Base-by-base conservation (phyloP, 2,329 filamentous ascomycete species). In the Ceratocystis eucalypticola region DNA sequence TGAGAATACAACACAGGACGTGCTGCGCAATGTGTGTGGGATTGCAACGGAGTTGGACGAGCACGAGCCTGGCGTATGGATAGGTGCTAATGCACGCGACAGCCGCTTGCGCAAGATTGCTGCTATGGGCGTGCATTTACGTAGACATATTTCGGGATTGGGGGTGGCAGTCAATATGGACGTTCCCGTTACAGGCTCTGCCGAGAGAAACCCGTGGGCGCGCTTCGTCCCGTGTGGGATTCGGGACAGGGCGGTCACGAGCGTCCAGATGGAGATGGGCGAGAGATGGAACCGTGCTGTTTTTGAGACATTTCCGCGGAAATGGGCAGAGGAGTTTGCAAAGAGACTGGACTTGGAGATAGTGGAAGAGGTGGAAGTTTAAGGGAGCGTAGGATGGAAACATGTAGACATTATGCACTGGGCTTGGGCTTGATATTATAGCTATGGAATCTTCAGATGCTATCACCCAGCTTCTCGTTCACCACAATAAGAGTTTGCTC, bases 221-320 rank as follows among this genome's bases (percentile, higher is more conserved):
- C 81, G 92, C 69, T 96, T 97, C 74, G 86, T 92, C n/a, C 88
- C 91, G 15, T 97, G 93, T 78, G 94, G 94, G 0, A 76, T 97
- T 48, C 85, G 87, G 69, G 92, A 88, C 28, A 89, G 88, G 77
- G 80, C 82, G 68, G 87, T 89, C 65, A 95, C 90, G n/a, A 92
- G 84, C 73, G 80, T 96, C 67, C 78, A 79, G 69, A 79, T 77
- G 48, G 81, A 88, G 74, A 69, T 79, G 63, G 73, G 72, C 1
- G 46, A 48, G 68, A 55, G 33, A 66, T 46, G 66, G 62, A 28
- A 50, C 46, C 61, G 65, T 10, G 12, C n/a, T 28, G 37, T 62
- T 25, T 28, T 20, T 33, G 45, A 55, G 3, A 55, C 48, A 33
- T 68, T 68, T 50, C 53, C 61, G 22, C 41, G 22, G 20, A 46